phyloP scores from a whole-genome alignment of 1,284 basidiomycete species.

The Inonotus hispidus region DNA sequence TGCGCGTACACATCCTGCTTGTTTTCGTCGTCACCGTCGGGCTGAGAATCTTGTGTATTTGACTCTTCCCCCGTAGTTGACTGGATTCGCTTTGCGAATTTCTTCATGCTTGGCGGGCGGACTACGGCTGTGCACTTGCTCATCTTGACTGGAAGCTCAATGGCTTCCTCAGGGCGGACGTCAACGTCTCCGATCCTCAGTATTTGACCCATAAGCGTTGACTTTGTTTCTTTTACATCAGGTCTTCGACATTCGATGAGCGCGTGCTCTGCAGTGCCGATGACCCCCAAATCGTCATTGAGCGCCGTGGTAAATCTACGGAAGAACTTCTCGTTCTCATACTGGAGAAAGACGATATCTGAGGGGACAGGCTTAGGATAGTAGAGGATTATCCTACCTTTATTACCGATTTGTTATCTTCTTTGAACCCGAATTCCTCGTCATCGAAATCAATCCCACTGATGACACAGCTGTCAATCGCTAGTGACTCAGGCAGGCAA shows the following conservation, averaged over 20 bases:
- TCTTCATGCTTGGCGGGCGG: slow-evolving; percentile 77
- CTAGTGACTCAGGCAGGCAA: not conserved
- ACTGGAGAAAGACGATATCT: slow-evolving; percentile 34
- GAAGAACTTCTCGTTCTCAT: slow-evolving; percentile 77
- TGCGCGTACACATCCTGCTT: slow-evolving; percentile 42
- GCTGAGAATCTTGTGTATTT: not conserved
- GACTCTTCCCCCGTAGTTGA: slow-evolving; percentile 25
- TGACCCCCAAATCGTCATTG: slow-evolving; percentile 38
- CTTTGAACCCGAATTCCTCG: slow-evolving; percentile 53
- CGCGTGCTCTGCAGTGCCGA: slow-evolving; percentile 71
- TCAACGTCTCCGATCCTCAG: slow-evolving; percentile 75
- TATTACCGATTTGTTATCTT: slow-evolving; percentile 62
- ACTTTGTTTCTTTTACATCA: slow-evolving; percentile 63
- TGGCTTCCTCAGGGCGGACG: slow-evolving; percentile 56
- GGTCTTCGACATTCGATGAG: slow-evolving; percentile 66
- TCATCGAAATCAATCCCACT: slow-evolving; percentile 88
- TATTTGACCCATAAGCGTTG: slow-evolving; percentile 53
- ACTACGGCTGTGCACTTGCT: slow-evolving; percentile 80
- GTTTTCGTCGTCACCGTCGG: slow-evolving; percentile 22
- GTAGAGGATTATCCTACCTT: slow-evolving; percentile 47
- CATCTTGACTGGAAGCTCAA: slow-evolving; percentile 72
- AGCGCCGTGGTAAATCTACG: slow-evolving; percentile 44
- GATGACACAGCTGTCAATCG: not conserved
- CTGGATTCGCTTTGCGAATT: slow-evolving; percentile 48
- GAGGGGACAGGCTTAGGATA: not conserved